Percentiles rank a stretch among this genome's conserved stretches.
Conservation (phyloP, 164 flowering plant species). For the Dillenia suffruticosa region DNA sequence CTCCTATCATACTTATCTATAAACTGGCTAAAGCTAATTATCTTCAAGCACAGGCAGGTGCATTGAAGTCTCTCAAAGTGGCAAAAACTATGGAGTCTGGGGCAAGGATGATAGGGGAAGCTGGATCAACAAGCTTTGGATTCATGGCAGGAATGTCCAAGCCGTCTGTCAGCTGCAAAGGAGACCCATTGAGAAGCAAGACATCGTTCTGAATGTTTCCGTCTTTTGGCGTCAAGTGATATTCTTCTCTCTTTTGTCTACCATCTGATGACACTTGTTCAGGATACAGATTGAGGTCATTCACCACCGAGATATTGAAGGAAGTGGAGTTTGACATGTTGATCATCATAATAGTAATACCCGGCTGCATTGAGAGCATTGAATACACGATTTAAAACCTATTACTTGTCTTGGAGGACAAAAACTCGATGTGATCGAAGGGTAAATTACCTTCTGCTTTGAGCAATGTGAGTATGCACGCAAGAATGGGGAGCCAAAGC, state of each 20-base stretch:
- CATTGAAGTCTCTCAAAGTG: slow-evolving; percentile 6
- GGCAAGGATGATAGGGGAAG: slow-evolving; percentile 3
- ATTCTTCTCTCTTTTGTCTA: slow-evolving; percentile 33
- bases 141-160: slow-evolving; percentile 16
- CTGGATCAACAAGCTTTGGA: slow-evolving; percentile 1
- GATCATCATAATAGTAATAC: slow-evolving; percentile 42
- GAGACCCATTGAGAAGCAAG: slow-evolving; percentile 40
- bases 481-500: slow-evolving; percentile 21
- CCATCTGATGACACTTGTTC: neutral
- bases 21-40: no score
- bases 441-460: slow-evolving; percentile 22
- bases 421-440: neutral
- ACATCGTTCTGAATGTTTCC: slow-evolving; percentile 45
- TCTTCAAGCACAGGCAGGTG: slow-evolving; percentile 16
- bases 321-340: slow-evolving; percentile 48
- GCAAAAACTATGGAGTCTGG: slow-evolving; percentile 13
- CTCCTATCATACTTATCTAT: no score
- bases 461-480: slow-evolving; percentile 47
- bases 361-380: slow-evolving; percentile 24
- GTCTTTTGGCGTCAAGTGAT: slow-evolving; percentile 50
- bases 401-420: neutral
- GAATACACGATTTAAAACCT: no score
- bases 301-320: slow-evolving; percentile 18
- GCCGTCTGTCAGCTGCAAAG: slow-evolving; percentile 7
- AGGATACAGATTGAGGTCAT: slow-evolving; percentile 29